These are phyloP conservation scores for Saccharum hybrid DNA, from an alignment of 202 grass and related monocot species.

Conservation along the genomic window DNA sequence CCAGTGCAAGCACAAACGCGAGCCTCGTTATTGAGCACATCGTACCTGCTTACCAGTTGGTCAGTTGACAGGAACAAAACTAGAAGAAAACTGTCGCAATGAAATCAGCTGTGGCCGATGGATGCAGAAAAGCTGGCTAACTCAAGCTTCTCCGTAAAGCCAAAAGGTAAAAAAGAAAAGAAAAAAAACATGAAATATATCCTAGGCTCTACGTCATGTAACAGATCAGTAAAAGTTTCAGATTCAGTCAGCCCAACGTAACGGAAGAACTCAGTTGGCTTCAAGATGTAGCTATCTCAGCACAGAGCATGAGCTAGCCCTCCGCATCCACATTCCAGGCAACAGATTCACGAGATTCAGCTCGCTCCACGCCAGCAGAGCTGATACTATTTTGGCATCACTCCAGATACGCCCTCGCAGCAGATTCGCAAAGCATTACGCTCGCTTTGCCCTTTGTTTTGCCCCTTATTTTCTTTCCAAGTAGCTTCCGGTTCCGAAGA, in stretches of 20 bases:
- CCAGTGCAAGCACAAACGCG: conserved; percentile 41
- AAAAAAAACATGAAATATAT: background rate
- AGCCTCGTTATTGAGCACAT: conserved; percentile 32
- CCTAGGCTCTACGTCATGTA: background rate
- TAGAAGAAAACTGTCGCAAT: background rate
- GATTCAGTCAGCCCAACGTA: conserved; percentile 1
- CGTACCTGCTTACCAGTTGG: conserved; percentile 44
- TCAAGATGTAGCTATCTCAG: conserved; percentile 10
- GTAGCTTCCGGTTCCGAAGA: background rate
- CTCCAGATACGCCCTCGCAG: background rate
- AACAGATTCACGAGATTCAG: conserved; percentile 49
- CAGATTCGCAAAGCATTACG: conserved; percentile 6
- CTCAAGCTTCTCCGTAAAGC: background rate
- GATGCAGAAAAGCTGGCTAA: background rate
- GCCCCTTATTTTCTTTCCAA: background rate
- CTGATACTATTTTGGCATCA: background rate
- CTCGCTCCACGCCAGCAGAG: background rate
- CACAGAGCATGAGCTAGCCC: background rate
- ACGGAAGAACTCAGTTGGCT: background rate
- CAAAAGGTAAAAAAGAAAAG: background rate
- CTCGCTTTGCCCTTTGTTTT: background rate
- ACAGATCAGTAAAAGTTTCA: background rate
- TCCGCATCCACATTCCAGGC: background rate
- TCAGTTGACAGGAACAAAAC: conserved; percentile 15
- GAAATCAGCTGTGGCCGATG: background rate